Evolutionary conservation across 164 flowering plant genomes (phyloP), one percentile per base, ranked within the genome.

Genomic region (Annona cherimola): DNA sequence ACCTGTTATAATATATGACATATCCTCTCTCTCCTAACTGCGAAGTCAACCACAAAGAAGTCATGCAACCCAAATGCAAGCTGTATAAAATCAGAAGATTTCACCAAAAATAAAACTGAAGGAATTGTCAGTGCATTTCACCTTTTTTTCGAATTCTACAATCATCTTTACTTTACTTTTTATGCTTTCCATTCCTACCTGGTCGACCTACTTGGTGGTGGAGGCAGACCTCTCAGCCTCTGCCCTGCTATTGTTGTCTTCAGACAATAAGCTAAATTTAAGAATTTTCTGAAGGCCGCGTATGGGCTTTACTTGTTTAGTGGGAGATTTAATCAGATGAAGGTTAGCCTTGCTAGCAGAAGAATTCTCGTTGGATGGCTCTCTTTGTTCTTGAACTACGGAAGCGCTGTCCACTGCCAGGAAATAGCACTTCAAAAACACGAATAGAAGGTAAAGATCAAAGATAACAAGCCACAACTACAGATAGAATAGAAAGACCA

Each of bases 351-450:
- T 86, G 2, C 89, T 86, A 3, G 73, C 45, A 50, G 81, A 84
- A 64, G 81, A 84, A 61, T 83, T 86, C n/a, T 77, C 80, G 63
- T 86, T 89, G 18, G 91, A 88, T 61, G 89, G 86, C 55, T 88
- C 87, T 14, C 84, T 79, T 68, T 87, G 90, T 77, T 83, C 84
- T 66, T 86, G 88, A 80, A 80, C 81, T 46, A 76, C 68, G 63
- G 86, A 84, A 54, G 77, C 64, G 50, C 66, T 73, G 54, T 82
- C 69, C 6, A 12, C 88, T 90, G 88, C 81, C 74, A 69, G 67
- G 1, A 44, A 39, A 71, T 9, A 26, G 1, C 5, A 61, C 4
- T n/a, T 12, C 63, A 61, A 11, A 4, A n/a, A 61, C 14, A 20
- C 18, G 2, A 18, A 7, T 0, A 61, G 7, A 61, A 61, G 14